Conservation (phyloP, 1,284 basidiomycete species). For the Ganoderma sinense region DNA sequence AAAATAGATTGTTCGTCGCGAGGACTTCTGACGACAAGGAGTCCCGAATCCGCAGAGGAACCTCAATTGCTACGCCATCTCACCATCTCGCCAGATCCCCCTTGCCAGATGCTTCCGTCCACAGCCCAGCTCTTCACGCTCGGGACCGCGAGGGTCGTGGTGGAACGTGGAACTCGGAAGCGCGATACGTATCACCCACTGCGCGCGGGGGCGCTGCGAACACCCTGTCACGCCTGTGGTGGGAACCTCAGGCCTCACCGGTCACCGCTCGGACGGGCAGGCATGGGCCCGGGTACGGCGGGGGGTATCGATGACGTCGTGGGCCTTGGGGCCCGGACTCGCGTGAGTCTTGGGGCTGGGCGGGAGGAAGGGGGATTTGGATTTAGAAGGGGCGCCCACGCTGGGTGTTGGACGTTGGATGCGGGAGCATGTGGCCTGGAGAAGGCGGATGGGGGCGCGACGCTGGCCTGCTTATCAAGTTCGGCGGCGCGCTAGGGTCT, state of each 20-base stretch:
- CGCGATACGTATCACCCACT: neutral
- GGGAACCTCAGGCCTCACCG: no score
- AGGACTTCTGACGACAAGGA: neutral
- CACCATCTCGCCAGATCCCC: neutral
- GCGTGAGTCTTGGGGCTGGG: neutral
- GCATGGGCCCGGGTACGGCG: neutral
- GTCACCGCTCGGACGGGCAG: neutral
- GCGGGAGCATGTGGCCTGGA: neutral
- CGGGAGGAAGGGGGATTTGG: neutral
- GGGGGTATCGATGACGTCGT: neutral
- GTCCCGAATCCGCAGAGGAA: neutral
- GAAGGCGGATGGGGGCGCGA: neutral
- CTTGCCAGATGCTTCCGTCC: constrained; percentile 1
- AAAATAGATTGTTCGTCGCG: neutral
- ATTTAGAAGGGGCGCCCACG: neutral
- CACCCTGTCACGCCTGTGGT: neutral
- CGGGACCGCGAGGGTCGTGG: neutral
- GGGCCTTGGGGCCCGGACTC: neutral
- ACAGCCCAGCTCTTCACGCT: neutral
- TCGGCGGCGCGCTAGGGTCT: neutral
- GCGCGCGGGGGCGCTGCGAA: neutral
- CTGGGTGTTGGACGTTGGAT: neutral
- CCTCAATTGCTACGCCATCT: neutral
- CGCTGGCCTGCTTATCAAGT: neutral
- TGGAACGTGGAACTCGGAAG: neutral